phyloP scores from a whole-genome alignment of 2,329 filamentous ascomycete species.

The Phialemonium atrogriseum region DNA sequence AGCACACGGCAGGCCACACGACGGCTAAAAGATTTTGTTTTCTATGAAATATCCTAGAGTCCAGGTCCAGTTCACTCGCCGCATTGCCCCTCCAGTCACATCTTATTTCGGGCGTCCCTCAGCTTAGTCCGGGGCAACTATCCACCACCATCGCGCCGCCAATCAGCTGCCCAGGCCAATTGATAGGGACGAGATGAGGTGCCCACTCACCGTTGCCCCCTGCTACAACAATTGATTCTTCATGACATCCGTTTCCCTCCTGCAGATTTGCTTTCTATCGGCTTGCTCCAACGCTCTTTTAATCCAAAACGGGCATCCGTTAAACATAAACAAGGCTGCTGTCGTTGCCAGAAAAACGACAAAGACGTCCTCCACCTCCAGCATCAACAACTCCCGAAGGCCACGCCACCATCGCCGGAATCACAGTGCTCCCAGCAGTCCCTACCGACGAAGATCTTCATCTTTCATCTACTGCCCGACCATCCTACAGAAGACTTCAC shows the following conservation, averaged over 20 bases:
- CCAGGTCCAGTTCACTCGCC: too few species aligned
- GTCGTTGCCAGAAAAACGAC: slow-evolving; percentile 34
- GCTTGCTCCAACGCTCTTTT: slow-evolving; percentile 36
- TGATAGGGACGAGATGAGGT: slow-evolving; percentile 19
- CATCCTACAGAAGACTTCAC: slow-evolving; percentile 13
- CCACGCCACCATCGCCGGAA: slow-evolving; percentile 16
- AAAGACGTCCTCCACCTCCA: slow-evolving; percentile 27
- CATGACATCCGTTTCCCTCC: slow-evolving; percentile 39
- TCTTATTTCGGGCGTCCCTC: too few species aligned
- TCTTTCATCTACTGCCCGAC: slow-evolving; percentile 11
- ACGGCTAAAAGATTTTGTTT: too few species aligned
- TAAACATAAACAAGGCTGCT: slow-evolving; percentile 30
- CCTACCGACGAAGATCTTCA: slow-evolving; percentile 14
- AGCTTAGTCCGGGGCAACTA: too few species aligned
- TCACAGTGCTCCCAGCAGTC: slow-evolving; percentile 7
- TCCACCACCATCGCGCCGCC: not conserved
- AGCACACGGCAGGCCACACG: too few species aligned
- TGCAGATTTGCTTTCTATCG: slow-evolving; percentile 38
- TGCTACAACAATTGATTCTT: slow-evolving; percentile 15
- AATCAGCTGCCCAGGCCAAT: not conserved
- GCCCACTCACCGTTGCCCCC: slow-evolving; percentile 12
- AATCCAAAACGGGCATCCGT: slow-evolving; percentile 32
- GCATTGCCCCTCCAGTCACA: too few species aligned
- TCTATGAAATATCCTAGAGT: too few species aligned
- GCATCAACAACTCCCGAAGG: slow-evolving; percentile 18